Percentiles rank a stretch among this genome's conserved stretches.
phyloP scores from a whole-genome alignment of 495 filamentous ascomycete genomes.

The Endocarpon pusillum region DNA sequence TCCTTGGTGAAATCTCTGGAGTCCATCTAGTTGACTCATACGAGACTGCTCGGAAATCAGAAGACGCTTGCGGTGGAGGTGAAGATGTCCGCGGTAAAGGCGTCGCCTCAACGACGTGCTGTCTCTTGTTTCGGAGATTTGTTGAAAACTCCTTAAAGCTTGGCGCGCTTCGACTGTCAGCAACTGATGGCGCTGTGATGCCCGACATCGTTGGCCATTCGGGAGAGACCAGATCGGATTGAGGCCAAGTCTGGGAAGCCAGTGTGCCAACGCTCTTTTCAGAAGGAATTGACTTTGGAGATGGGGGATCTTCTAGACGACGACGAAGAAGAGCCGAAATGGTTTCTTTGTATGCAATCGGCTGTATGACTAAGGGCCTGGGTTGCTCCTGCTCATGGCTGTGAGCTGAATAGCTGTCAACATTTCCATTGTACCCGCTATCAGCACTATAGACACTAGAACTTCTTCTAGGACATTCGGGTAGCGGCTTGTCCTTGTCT shows the following conservation, averaged over 20 bases:
- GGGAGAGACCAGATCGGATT: no score
- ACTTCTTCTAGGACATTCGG: not conserved
- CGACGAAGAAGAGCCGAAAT: not conserved
- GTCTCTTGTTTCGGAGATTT: no score
- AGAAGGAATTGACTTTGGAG: not conserved
- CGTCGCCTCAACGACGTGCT: no score
- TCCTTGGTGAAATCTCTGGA: no score
- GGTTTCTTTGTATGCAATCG: constrained; percentile 1
- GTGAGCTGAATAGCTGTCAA: not conserved
- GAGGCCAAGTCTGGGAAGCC: not conserved
- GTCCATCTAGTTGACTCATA: no score
- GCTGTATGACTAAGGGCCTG: not conserved
- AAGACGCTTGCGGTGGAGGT: no score
- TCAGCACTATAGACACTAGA: constrained; percentile 1
- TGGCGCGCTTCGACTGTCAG: not conserved
- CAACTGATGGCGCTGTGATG: not conserved
- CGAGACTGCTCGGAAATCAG: no score
- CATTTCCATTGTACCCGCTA: not conserved
- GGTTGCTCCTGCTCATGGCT: no score
- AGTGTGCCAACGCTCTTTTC: not conserved
- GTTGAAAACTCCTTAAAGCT: not conserved
- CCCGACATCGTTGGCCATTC: no score
- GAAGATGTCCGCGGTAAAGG: no score
- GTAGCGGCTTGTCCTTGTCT: not conserved
- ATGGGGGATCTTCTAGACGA: not conserved